Evolutionary conservation across 2,329 filamentous ascomycete species (phyloP).

Genomic region (Graphilbum ipis-grandicollis): DNA sequence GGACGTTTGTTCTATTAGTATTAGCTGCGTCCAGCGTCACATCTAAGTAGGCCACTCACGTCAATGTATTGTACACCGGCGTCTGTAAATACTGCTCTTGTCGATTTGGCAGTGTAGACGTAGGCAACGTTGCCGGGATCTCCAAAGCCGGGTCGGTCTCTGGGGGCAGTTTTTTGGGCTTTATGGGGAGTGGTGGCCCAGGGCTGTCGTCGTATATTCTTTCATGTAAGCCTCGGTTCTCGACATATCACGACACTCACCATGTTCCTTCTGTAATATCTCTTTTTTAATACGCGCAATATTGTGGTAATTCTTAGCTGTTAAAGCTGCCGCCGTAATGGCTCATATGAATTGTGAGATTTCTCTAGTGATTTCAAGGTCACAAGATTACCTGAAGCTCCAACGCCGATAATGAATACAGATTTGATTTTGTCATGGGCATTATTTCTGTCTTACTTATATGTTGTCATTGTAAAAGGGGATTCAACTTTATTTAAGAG

Average conservation of each 20-base stretch:
- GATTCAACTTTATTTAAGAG: too few relatives aligned
- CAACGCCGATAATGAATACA: constrained; percentile 7
- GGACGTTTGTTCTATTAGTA: constrained; percentile 31
- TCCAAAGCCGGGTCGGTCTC: constrained; percentile 26
- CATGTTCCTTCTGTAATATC: constrained; percentile 28
- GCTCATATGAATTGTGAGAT: constrained; percentile 18
- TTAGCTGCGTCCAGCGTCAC: not conserved
- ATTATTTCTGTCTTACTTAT: too few relatives aligned
- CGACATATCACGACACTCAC: constrained; percentile 11
- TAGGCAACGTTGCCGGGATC: constrained; percentile 24
- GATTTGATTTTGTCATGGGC: constrained; percentile 6
- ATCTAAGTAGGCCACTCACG: constrained; percentile 17
- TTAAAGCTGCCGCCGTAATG: constrained; percentile 26
- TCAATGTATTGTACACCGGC: constrained; percentile 32
- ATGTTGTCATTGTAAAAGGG: too few relatives aligned
- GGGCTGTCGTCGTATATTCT: constrained; percentile 35
- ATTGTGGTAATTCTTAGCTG: constrained; percentile 23
- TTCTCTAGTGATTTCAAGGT: not conserved
- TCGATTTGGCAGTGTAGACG: constrained; percentile 17
- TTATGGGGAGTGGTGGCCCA: constrained; percentile 14
- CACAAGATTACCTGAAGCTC: constrained; percentile 4
- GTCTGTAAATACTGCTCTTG: constrained; percentile 29
- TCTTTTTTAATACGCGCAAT: constrained; percentile 24
- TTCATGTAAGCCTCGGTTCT: not conserved
- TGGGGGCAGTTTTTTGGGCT: constrained; percentile 26